Base-by-base conservation (phyloP, 1,284 basidiomycete genomes). In the Ceratobasidium theobromae region DNA sequence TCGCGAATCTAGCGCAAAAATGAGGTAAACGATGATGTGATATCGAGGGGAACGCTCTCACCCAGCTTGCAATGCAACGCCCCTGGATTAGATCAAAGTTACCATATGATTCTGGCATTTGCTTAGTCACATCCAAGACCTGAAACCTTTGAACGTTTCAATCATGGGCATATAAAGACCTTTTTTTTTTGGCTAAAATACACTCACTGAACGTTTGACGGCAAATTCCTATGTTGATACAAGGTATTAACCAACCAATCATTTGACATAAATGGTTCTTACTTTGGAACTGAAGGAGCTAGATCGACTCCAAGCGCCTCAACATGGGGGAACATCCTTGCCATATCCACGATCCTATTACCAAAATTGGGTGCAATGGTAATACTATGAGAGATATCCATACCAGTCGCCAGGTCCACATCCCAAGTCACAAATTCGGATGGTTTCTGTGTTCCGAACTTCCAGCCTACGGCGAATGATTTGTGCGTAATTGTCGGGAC, bases 221-320 rank as follows among this genome's bases (percentile, higher is more conserved):
- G 40, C 30, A 46, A 32, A 33, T 40, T 23, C 9, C 45, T 51
- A 51, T 49, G 16, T 23, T 18, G n/a, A 49, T 14, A 33, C 18
- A 6, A 40, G n/a, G 14, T 9, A 18, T 49, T 43, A 11, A 28
- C 40, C 5, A 9, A 38, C 38, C 28, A 40, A 38, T 38, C 45
- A 23, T 12, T 21, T 46, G 11, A 11, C 14, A 6, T 6, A 28
- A 51, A 12, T 4, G 9, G 16, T 4, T 27, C 11, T 51, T 25
- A 58, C 53, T 32, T 40, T 45, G 51, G 67, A 65, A 51, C 25
- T 14, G 46, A 53, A 18, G 65, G 68, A 8, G 68, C 65, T 41
- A 69, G 35, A 30, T 69, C 68, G 12, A 69, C 48, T 21, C 65
- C 68, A n/a, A 67, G 21, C 16, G 60, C 68, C n/a, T 66, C 46